phyloP scores from a whole-genome alignment of 2,329 filamentous ascomycete genomes.

The Rutstroemia sp. region DNA sequence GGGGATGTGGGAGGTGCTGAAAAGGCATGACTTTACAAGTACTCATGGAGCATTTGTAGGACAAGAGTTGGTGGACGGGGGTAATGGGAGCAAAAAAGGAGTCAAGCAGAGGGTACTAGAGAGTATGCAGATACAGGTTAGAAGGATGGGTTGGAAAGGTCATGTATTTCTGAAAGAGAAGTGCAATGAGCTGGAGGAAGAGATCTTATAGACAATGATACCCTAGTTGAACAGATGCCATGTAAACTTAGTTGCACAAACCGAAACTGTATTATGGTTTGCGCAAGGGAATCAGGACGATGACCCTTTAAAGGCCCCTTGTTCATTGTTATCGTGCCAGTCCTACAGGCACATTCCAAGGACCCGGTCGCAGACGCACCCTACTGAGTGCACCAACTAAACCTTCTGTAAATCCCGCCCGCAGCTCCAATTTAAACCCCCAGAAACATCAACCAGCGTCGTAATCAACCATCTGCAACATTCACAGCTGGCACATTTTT shows the following conservation, averaged over 20 bases:
- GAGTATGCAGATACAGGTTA: constrained; percentile 69
- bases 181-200: neutral
- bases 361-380: too few species aligned
- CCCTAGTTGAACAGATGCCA: neutral
- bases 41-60: constrained; percentile 62
- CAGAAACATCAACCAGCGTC: neutral
- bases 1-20: constrained; percentile 63
- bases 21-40: constrained; percentile 52
- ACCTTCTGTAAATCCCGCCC: too few species aligned
- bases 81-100: constrained; percentile 26
- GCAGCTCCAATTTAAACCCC: too few species aligned
- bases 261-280: neutral
- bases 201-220: constrained; percentile 3
- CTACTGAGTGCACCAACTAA: too few species aligned
- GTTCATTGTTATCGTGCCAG: neutral
- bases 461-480: neutral
- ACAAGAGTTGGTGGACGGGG: constrained; percentile 48
- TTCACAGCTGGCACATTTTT: neutral
- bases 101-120: constrained; percentile 62
- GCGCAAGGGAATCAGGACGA: neutral
- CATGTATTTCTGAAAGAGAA: constrained; percentile 24
- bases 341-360: neutral
- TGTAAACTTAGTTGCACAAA: too few species aligned
- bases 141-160: constrained; percentile 23
- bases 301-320: constrained; percentile 1